Evolutionary conservation across 805 yeast species (phyloP).

Genomic region (Metschnikowia borealis): DNA sequence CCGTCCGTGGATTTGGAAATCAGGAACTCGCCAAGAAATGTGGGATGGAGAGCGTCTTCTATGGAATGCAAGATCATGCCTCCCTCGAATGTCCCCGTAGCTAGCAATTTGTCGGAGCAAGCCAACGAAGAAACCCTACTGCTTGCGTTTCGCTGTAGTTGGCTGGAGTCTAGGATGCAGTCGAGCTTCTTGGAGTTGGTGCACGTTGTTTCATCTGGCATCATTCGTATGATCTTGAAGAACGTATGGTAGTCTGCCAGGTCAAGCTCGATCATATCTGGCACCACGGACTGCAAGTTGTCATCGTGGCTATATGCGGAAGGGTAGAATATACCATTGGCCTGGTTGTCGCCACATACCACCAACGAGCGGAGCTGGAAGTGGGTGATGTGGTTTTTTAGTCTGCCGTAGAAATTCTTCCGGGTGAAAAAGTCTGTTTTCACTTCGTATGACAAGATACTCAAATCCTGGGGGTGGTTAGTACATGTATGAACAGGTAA

Average conservation of each 20-base stretch:
- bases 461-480: slow-evolving; percentile 26
- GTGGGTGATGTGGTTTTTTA: slow-evolving; percentile 50
- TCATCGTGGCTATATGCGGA: slow-evolving; percentile 32
- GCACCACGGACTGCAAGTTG: slow-evolving; percentile 23
- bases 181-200: slow-evolving; percentile 27
- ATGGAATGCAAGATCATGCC: slow-evolving; percentile 41
- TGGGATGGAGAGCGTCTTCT: slow-evolving; percentile 18
- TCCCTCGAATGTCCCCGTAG: slow-evolving; percentile 55
- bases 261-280: slow-evolving; percentile 15
- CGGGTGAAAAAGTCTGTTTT: slow-evolving; percentile 37
- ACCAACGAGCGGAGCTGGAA: slow-evolving; percentile 55
- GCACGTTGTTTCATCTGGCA: slow-evolving; percentile 23
- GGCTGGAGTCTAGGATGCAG: slow-evolving; percentile 36
- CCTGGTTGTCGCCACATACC: slow-evolving; percentile 31
- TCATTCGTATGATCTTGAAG: slow-evolving; percentile 34
- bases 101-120: slow-evolving; percentile 38
- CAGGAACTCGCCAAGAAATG: slow-evolving; percentile 29
- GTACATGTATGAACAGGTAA: slow-evolving; percentile 9
- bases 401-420: slow-evolving; percentile 36
- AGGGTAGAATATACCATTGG: slow-evolving; percentile 39
- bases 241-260: slow-evolving; percentile 25
- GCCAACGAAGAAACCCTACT: slow-evolving; percentile 48
- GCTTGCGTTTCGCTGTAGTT: slow-evolving; percentile 24
- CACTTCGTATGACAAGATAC: slow-evolving; percentile 16
- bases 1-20: slow-evolving; percentile 45